Base-by-base conservation (phyloP, 345 rosid genomes). In the Citrus sp. region DNA sequence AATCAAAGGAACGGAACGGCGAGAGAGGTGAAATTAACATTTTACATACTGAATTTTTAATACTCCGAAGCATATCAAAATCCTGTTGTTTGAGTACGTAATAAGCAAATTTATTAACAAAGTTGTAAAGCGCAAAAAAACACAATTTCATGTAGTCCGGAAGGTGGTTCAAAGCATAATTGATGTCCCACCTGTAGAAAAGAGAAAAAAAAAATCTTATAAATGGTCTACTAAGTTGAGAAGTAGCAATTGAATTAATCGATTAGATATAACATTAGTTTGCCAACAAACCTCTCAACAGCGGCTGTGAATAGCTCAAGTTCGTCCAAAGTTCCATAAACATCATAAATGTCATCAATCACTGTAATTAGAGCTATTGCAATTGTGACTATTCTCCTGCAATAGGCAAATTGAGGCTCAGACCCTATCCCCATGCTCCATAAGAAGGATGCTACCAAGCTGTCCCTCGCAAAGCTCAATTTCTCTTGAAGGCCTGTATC, bases 141-240 rank as follows among this genome's bases (percentile, higher is more conserved):
- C 84, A 76, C 35, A 79, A 10, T 68, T 84, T 82, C 88, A 84
- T 80, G 35, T 76, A 84, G 16, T 74, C 66, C 1, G 90, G 90
- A 38, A 85, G 77, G 34, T 72, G 22, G 5, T 79, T 30, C 27
- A 75, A 37, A 18, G 73, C 77, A 40, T 40, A 40, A 12, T 59
- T 21, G 1, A 78, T 66, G 30, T 86, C 88, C 84, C 88, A 81
- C 46, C 88, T 84, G 55, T 9, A 10, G 5, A 27, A 77, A 75
- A 28, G 24, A 51, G 4, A 49, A 12, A 14, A 49, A 12, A 49
- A 1, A 49, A 14, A 14, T 14, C 6, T 14, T 12, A 49, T 49
- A 49, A 49, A 14, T 2, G 46, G 46, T 40, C 46, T 40, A 40
- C 9, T 40, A 40, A 40, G 2, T 40, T 40, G 30, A 28, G 30